Evolutionary conservation across 306 rosid genomes (phyloP).

Genomic region (Cucumis melo): DNA sequence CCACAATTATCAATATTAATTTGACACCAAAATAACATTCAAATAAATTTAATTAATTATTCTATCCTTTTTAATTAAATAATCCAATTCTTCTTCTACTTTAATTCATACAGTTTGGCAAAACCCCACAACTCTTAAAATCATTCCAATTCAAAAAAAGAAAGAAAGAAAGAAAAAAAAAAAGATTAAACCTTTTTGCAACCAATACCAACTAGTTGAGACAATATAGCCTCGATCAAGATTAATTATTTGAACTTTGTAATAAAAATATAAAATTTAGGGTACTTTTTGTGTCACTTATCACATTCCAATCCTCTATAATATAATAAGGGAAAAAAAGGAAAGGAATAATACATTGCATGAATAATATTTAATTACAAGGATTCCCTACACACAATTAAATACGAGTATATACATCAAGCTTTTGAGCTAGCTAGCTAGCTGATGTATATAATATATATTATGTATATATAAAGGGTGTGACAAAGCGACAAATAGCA

Average conservation of each 20-base stretch:
- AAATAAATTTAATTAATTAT: neutral
- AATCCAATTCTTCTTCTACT: neutral
- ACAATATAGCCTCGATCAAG: no score
- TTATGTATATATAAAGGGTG: neutral
- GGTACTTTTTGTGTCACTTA: neutral
- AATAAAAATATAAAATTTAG: no score
- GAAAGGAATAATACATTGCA: neutral
- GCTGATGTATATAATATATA: neutral
- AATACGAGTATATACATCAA: neutral
- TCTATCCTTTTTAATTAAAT: neutral
- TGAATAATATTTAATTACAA: neutral
- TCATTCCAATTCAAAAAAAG: no score
- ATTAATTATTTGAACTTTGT: no score
- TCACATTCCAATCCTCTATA: neutral
- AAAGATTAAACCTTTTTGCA: neutral
- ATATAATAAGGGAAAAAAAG: neutral
- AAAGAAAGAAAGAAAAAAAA: no score
- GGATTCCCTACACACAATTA: neutral
- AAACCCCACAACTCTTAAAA: neutral
- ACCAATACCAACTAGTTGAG: no score
- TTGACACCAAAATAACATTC: neutral
- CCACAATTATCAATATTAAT: neutral
- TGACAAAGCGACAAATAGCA: slow-evolving; percentile 12
- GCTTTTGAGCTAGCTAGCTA: neutral
- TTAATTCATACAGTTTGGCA: neutral